Base-by-base conservation (phyloP, 345 rosid genomes). In the Citrus hindsii region DNA sequence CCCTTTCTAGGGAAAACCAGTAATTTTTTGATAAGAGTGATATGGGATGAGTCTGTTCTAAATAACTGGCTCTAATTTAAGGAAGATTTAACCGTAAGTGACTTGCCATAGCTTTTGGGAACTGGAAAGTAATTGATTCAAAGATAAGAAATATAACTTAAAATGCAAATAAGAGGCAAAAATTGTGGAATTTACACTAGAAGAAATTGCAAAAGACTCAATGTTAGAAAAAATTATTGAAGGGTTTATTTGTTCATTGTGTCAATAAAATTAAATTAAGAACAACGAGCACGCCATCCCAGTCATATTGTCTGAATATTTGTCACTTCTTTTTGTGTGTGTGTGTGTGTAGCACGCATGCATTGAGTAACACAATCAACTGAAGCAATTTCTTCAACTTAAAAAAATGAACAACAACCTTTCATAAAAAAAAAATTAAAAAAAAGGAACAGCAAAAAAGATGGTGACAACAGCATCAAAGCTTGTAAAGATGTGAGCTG, bases 251-350 rank as follows among this genome's bases (percentile, higher is more conserved):
- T 13, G 18, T 12, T 53, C 37, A 5, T 18, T 18, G 58, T 53
- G 22, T 22, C 19, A 53, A 53, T 53, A 53, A 53, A 53, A 53
- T 53, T 53, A 53, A 18, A 18, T 53, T 53, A 5, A 37, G 67
- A 65, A 58, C 69, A 74, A 46, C 22, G n/a, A 35, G 53, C 64
- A 51, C 27, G n/a, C 65, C 55, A 53, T 5, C 64, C 27, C 0
- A 76, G 1, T 56, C 24, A 46, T 64, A 75, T 48, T 64, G 71
- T 67, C 16, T 30, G 78, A 66, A 53, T 76, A 35, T 53, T 76
- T 53, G 62, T 67, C 1, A 4, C 8, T 33, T n/a, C 1, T 12
- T 18, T 30, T 6, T 33, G 37, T 25, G 12, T 3, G 9, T 7
- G 40, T 37, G 40, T 7, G 42, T 13, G 35, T 13, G 72, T 16